Evolutionary conservation across 768 basidiomycete genomes (phyloP).

Genomic region (Hypsizygus marmoreus): DNA sequence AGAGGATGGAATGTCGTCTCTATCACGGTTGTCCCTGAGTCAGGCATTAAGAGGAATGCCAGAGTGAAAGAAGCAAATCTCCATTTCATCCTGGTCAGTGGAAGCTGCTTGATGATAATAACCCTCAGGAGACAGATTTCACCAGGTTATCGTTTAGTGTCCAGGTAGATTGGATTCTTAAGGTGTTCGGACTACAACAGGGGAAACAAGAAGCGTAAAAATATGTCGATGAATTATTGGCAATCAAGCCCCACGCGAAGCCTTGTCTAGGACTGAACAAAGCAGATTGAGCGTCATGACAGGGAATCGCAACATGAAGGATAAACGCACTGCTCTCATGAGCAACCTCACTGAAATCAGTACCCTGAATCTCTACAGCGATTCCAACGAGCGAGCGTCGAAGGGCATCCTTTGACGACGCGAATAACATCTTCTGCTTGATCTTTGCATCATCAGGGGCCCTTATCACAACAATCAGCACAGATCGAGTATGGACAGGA

Average conservation of each 20-base stretch:
- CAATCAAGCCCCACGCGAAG: constrained; percentile 26
- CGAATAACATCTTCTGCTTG: constrained; percentile 92
- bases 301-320: not conserved
- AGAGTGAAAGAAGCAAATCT: not conserved
- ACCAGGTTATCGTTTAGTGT: constrained; percentile 4
- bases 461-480: constrained; percentile 53
- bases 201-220: constrained; percentile 5
- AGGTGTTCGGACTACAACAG: constrained; percentile 8
- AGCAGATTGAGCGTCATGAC: not conserved
- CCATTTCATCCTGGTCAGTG: too few relatives aligned
- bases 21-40: too few relatives aligned
- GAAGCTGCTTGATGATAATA: too few relatives aligned
- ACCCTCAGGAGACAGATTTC: too few relatives aligned
- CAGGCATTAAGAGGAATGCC: too few relatives aligned
- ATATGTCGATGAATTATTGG: constrained; percentile 1
- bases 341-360: constrained; percentile 72
- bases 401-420: constrained; percentile 84
- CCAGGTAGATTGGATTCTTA: constrained; percentile 9
- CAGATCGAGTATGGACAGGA: too few relatives aligned
- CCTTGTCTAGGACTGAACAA: constrained; percentile 34
- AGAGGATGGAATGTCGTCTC: too few relatives aligned
- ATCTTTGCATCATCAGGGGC: constrained; percentile 82
- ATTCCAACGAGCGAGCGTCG: constrained; percentile 75
- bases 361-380: constrained; percentile 82
- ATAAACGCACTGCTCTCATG: constrained; percentile 62